These are phyloP conservation scores for Lactarius deliciosus DNA, from an alignment of 768 basidiomycete species.

Conservation along the genomic window DNA sequence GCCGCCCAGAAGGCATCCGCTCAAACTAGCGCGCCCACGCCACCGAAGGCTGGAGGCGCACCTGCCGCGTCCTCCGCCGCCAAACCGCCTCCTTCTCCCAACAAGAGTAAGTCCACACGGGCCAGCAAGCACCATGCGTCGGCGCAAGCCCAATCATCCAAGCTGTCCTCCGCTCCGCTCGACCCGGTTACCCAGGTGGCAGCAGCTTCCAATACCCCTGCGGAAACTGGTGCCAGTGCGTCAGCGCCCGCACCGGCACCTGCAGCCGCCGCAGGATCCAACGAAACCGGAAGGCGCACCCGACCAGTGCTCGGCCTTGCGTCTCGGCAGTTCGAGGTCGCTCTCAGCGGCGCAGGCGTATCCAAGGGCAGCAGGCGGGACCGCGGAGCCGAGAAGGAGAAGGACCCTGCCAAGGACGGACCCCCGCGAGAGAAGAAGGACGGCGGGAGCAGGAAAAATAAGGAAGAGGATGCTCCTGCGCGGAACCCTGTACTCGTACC, in stretches of 20 bases:
- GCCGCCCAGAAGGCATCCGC: conserved; percentile 18
- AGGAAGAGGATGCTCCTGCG: conserved; percentile 8
- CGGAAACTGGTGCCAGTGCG: conserved; percentile 3
- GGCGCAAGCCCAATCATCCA: conserved; percentile 16
- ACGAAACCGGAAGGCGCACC: conserved; percentile 36
- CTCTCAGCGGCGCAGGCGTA: conserved; percentile 63
- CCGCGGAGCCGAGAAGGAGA: conserved; percentile 32
- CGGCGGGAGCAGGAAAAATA: conserved; percentile 14
- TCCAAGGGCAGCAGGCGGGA: conserved; percentile 36
- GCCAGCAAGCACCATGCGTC: conserved; percentile 14
- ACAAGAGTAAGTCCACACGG: conserved; percentile 20
- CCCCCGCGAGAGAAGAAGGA: conserved; percentile 25
- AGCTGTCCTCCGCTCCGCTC: neutral
- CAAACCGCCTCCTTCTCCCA: conserved; percentile 15
- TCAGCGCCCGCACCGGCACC: conserved; percentile 22
- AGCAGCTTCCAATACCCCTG: conserved; percentile 13
- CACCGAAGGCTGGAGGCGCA: conserved; percentile 13
- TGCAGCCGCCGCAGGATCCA: conserved; percentile 34
- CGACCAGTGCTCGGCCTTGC: conserved; percentile 64
- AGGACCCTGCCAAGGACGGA: conserved; percentile 29
- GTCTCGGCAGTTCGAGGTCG: conserved; percentile 70
- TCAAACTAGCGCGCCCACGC: conserved; percentile 15
- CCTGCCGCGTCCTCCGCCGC: neutral
- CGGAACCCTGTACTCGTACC: neutral
- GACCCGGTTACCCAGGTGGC: neutral